Base-by-base conservation (phyloP, 1,284 basidiomycete genomes). In the Apiotrichum veenhuisii region DNA sequence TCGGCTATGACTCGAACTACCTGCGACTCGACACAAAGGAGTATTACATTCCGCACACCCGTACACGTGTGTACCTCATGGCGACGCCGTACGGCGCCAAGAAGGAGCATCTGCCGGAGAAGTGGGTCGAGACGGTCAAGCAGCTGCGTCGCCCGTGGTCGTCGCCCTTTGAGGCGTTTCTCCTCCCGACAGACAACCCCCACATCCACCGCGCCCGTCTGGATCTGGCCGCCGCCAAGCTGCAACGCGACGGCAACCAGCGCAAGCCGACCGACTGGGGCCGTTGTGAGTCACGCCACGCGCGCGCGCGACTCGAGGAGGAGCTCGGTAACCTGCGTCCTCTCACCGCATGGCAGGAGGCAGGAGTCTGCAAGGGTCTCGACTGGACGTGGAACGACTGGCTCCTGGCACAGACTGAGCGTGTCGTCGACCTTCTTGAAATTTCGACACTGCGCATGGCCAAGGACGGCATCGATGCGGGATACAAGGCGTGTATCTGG, bases 341-440 rank as follows among this genome's bases (percentile, higher is more conserved):
- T 0, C 78, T 95, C 37, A 97, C 94, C 0, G 86, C 85, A 65
- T 97, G 93, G 93, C 89, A 94, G 60, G 91, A 96, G 80, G 89
- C 89, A 65, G 92, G 91, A 12, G 85, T 84, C 52, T 93, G 90
- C 72, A 91, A 89, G 67, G 79, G 94, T 58, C 87, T 87, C 1
- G 92, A 96, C 69, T 92, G 90, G 68, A 87, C 88, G 20, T 97
- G 94, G 94, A 86, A 87, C 63, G 93, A 96, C 70, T 97, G 93
- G 92, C 89, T 87, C 23, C 79, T 86, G 20, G 84, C 84, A 9
- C 93, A 96, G 72, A 94, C 96, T 20, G 92, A 96, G 71, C 85
- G 93, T 37, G 93, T 97, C 3, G 88, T 91, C 84, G 93, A 97
- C 74, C 76, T 97, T 58, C 87, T 95, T 84, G 93, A 97, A 69